phyloP scores from a whole-genome alignment of 2,329 filamentous ascomycete species.

The Lasiodiplodia gonubiensis region DNA sequence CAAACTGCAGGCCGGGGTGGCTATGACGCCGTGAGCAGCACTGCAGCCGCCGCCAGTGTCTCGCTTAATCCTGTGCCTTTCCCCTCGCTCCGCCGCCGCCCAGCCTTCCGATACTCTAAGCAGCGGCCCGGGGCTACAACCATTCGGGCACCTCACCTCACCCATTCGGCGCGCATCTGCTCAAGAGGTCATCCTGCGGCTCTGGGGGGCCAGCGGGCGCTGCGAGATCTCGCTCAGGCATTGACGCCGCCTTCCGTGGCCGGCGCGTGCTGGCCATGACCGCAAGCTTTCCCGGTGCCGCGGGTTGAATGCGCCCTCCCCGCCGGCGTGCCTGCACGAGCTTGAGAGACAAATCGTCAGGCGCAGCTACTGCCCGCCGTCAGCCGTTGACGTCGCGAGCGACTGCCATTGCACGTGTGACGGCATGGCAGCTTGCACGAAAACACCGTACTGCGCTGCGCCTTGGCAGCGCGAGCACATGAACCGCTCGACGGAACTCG shows the following conservation, averaged over 20 bases:
- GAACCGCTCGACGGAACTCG: conserved; percentile 12
- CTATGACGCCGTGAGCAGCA: conserved; percentile 15
- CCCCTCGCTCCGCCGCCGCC: conserved; percentile 27
- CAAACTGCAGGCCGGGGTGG: conserved; percentile 15
- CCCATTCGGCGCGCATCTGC: conserved; percentile 18
- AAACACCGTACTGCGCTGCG: conserved; percentile 16
- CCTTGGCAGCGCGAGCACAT: conserved; percentile 16
- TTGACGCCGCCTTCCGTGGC: not conserved
- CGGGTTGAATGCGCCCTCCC: conserved; percentile 16
- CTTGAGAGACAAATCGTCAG: conserved; percentile 23
- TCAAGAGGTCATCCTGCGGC: conserved; percentile 25
- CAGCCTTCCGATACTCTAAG: conserved; percentile 17
- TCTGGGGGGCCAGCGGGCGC: conserved; percentile 11
- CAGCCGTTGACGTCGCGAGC: conserved; percentile 21
- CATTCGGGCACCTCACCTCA: conserved; percentile 25
- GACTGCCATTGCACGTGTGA: conserved; percentile 24
- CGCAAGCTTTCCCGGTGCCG: conserved; percentile 16
- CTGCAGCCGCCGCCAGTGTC: conserved; percentile 29
- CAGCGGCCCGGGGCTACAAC: conserved; percentile 20
- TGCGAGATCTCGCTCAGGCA: conserved; percentile 12
- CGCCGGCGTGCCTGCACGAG: conserved; percentile 7
- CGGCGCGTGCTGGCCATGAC: not conserved
- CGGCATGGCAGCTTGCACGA: conserved; percentile 10
- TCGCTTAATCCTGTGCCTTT: conserved; percentile 26
- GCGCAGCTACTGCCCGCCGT: conserved; percentile 3